Conservation (phyloP, 805 yeast species). For the Blastobotrys terrestris region DNA sequence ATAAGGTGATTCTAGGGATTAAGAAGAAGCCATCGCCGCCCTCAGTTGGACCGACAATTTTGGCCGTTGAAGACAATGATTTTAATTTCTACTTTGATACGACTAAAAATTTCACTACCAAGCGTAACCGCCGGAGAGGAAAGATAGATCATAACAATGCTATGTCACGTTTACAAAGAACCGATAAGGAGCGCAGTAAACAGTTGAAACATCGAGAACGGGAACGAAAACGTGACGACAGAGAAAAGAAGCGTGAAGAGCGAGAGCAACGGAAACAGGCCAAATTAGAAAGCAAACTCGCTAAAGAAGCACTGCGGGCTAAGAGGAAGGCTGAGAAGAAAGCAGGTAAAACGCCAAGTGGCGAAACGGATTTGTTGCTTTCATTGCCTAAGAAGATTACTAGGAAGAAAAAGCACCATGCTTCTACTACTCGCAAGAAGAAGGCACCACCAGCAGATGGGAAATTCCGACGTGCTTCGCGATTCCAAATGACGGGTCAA, state of each 20-base stretch:
- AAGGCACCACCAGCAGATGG: not conserved
- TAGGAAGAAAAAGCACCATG: conserved; percentile 2
- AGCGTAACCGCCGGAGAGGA: not conserved
- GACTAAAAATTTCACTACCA: conserved; percentile 2
- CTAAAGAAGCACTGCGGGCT: not conserved
- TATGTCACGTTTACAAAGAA: conserved; percentile 10
- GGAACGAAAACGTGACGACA: not conserved
- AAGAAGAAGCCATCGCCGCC: not conserved
- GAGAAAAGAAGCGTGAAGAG: not conserved
- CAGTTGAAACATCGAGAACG: not conserved
- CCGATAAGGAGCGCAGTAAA: conserved; percentile 4
- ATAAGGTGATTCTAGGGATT: conserved; percentile 13
- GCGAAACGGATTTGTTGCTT: conserved; percentile 3
- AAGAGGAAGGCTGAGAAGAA: not conserved
- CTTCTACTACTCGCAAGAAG: not conserved
- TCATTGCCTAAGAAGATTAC: conserved; percentile 5
- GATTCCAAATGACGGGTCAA: not conserved
- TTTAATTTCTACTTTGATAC: conserved; percentile 5
- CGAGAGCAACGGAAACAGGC: not conserved
- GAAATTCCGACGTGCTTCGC: not conserved
- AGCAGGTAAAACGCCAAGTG: not conserved
- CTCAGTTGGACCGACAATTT: not conserved
- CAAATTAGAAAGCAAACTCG: not conserved
- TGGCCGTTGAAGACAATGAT: conserved; percentile 13
- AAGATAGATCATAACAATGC: not conserved